A percentile compares a stretch with the other conserved stretches of the same genome.
These are phyloP conservation scores for Hondaea fermentalgiana DNA, from an alignment of 108 stramenopile species.

Conservation along the genomic window DNA sequence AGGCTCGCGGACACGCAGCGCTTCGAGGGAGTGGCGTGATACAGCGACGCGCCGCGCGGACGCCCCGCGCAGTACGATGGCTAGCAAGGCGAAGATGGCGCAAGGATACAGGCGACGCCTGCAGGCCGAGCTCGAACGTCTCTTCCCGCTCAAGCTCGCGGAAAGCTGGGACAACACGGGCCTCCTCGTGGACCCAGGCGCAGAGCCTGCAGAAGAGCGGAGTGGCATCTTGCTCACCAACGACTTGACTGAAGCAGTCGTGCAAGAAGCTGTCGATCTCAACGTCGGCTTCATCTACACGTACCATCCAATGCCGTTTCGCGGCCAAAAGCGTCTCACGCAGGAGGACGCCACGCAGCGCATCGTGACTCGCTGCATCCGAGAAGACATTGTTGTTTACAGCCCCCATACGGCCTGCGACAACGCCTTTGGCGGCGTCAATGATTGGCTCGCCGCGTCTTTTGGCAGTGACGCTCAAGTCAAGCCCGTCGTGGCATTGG, in stretches of 20 bases:
- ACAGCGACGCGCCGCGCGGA: too few species aligned
- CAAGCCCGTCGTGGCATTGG: neutral
- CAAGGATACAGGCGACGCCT: neutral
- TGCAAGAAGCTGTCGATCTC: neutral
- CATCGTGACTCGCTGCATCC: neutral
- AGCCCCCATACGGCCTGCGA: constrained; percentile 14
- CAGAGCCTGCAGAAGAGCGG: neutral
- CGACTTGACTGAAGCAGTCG: constrained; percentile 16
- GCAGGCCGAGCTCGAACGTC: neutral
- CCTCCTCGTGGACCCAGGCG: neutral
- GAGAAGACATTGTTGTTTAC: constrained; percentile 4
- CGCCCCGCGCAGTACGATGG: too few species aligned
- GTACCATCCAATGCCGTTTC: constrained; percentile 22
- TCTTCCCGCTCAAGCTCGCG: neutral
- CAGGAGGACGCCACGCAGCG: neutral
- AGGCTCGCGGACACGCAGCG: too few species aligned
- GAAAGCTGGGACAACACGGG: neutral
- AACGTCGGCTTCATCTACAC: neutral
- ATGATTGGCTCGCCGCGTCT: neutral
- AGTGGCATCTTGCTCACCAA: neutral
- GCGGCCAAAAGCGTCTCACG: neutral
- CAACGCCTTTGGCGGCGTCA: neutral
- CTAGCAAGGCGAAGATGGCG: too few species aligned
- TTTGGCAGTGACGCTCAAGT: neutral
- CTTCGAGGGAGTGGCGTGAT: too few species aligned